phyloP scores from a whole-genome alignment of 2,329 filamentous ascomycete genomes.

The Trichoderma asperellum region DNA sequence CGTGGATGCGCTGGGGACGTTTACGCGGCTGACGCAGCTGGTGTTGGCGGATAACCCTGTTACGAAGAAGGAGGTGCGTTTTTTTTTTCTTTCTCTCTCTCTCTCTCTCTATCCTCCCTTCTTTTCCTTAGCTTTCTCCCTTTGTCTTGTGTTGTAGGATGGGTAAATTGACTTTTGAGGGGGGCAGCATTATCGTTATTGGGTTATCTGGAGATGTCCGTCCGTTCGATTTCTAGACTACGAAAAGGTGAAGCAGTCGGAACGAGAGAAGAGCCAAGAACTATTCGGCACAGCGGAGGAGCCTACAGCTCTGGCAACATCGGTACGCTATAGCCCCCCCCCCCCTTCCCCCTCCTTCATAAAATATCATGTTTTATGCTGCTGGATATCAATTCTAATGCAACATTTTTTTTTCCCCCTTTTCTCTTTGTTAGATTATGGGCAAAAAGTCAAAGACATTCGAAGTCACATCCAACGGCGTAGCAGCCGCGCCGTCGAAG shows the following conservation, averaged over 20 bases:
- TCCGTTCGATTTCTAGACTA: constrained; percentile 90
- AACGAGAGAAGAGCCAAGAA: constrained; percentile 74
- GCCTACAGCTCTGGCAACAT: constrained; percentile 78
- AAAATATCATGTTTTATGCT: too few relatives aligned
- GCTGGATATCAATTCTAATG: background rate
- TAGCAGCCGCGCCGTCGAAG: constrained; percentile 55
- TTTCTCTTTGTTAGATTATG: constrained; percentile 63
- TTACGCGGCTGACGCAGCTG: constrained; percentile 75
- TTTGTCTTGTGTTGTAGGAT: background rate
- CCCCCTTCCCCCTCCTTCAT: too few relatives aligned
- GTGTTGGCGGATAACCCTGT: constrained; percentile 87
- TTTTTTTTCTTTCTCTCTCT: background rate
- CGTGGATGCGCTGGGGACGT: constrained; percentile 74
- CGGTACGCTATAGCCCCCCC: constrained; percentile 53
- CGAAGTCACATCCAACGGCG: constrained; percentile 55
- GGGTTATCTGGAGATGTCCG: constrained; percentile 86
- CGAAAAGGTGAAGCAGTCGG: constrained; percentile 83
- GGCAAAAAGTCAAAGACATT: constrained; percentile 80
- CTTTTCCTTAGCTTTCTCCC: background rate
- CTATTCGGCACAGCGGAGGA: constrained; percentile 80
- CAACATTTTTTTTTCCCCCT: background rate
- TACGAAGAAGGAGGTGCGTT: constrained; percentile 82
- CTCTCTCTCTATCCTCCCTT: constrained; percentile 11
- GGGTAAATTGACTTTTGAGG: background rate
- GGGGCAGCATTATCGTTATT: constrained; percentile 85